Conservation (phyloP, 345 rosid species). For the Acer saccharum region DNA sequence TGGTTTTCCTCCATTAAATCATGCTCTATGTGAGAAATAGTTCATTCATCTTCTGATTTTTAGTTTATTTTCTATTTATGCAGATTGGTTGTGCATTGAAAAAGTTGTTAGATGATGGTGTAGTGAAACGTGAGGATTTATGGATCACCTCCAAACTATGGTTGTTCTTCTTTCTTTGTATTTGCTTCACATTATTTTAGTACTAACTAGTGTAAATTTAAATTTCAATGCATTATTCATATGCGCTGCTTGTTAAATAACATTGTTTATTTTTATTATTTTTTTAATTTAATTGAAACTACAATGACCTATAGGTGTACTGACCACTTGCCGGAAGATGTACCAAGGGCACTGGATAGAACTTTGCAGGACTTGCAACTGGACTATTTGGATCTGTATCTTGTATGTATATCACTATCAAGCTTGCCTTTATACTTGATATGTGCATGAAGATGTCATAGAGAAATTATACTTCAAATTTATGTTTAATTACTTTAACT, state of each 20-base stretch:
- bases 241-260: background rate
- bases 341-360: slow-evolving; percentile 50
- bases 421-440: background rate
- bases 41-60: no score
- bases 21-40: no score
- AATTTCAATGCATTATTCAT: background rate
- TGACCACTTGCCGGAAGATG: slow-evolving; percentile 66
- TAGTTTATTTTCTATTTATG: background rate
- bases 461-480: background rate
- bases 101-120: slow-evolving; percentile 48
- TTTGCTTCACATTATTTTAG: background rate
- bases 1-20: no score
- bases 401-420: slow-evolving; percentile 34
- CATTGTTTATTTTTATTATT: background rate
- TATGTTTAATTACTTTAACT: no score
- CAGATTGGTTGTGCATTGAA: slow-evolving; percentile 53
- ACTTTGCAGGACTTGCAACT: slow-evolving; percentile 59
- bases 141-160: slow-evolving; percentile 72
- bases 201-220: background rate
- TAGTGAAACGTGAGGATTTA: slow-evolving; percentile 55
- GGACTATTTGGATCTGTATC: slow-evolving; percentile 64
- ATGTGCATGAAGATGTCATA: background rate
- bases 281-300: background rate
- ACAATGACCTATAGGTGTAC: slow-evolving; percentile 40
- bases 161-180: slow-evolving; percentile 25